Conservation (phyloP, 192 early-diverging fungal genomes). For the Umbelopsis vinacea region DNA sequence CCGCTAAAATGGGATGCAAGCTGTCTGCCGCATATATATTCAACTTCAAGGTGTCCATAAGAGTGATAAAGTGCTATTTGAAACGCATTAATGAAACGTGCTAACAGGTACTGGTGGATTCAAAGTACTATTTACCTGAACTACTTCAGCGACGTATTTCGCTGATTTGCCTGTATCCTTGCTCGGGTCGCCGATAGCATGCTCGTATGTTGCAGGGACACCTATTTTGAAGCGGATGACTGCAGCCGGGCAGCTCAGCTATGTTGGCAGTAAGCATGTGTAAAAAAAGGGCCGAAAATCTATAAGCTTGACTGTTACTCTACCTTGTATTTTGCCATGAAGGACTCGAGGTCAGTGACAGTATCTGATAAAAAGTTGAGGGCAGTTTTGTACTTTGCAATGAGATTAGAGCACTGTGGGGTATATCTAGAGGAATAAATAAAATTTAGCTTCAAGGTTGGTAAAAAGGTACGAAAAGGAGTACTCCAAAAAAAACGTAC, state of each 20-base stretch:
- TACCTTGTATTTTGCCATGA: slow-evolving; percentile 84
- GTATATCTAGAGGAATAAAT: slow-evolving; percentile 76
- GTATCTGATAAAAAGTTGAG: slow-evolving; percentile 64
- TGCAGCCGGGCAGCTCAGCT: slow-evolving; percentile 87
- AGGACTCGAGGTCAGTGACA: slow-evolving; percentile 69
- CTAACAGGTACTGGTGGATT: background rate
- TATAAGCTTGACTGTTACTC: background rate
- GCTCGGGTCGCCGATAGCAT: slow-evolving; percentile 60
- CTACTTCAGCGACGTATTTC: slow-evolving; percentile 85
- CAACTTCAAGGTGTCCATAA: slow-evolving; percentile 88
- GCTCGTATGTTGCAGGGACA: slow-evolving; percentile 94
- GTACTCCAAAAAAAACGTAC: slow-evolving; percentile 41
- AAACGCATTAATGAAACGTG: background rate
- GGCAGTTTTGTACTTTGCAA: slow-evolving; percentile 90
- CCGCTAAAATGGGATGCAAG: slow-evolving; percentile 85
- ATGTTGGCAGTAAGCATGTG: background rate
- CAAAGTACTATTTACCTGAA: slow-evolving; percentile 42
- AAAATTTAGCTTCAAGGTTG: background rate
- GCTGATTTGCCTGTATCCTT: slow-evolving; percentile 60
- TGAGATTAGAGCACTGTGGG: slow-evolving; percentile 84
- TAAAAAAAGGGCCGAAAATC: background rate
- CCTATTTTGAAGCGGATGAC: slow-evolving; percentile 89
- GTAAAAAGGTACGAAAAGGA: background rate
- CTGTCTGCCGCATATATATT: slow-evolving; percentile 87
- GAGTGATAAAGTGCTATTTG: slow-evolving; percentile 84